Conservation (phyloP, 352 stramenopile species). For the Globisporangium cylindrosporum region DNA sequence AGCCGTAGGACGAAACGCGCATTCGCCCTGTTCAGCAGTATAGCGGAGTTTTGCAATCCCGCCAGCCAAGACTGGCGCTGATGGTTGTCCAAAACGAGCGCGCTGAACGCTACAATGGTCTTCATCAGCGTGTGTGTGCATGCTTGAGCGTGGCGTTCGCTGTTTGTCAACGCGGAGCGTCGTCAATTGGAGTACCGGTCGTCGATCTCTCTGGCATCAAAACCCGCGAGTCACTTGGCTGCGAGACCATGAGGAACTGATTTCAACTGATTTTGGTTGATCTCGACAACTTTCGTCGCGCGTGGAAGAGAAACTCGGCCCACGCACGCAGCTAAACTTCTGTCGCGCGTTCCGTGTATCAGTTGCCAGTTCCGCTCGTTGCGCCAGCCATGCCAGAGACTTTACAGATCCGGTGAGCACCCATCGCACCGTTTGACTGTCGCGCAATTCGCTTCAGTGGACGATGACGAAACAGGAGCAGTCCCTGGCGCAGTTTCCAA, state of each 20-base stretch:
- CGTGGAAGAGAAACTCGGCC: neutral
- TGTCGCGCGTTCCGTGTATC: neutral
- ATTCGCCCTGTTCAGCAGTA: neutral
- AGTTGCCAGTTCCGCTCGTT: neutral
- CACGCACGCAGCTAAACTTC: neutral
- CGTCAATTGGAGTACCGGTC: neutral
- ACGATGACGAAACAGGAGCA: neutral
- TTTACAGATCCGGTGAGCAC: neutral
- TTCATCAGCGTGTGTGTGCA: neutral
- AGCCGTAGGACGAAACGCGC: neutral
- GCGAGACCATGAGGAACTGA: neutral
- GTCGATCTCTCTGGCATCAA: neutral
- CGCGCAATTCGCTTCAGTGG: neutral
- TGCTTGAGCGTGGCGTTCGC: neutral
- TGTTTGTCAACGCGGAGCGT: neutral
- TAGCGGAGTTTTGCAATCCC: neutral
- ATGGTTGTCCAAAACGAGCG: neutral
- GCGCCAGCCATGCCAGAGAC: neutral
- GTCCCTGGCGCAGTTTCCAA: neutral
- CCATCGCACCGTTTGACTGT: constrained; percentile 1
- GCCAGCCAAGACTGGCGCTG: neutral
- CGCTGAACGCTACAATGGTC: neutral
- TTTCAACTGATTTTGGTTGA: neutral
- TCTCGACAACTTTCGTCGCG: neutral
- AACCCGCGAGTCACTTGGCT: neutral